Evolutionary conservation across 768 basidiomycete genomes (phyloP).

Genomic region (Boletus rufocinnamomeus): DNA sequence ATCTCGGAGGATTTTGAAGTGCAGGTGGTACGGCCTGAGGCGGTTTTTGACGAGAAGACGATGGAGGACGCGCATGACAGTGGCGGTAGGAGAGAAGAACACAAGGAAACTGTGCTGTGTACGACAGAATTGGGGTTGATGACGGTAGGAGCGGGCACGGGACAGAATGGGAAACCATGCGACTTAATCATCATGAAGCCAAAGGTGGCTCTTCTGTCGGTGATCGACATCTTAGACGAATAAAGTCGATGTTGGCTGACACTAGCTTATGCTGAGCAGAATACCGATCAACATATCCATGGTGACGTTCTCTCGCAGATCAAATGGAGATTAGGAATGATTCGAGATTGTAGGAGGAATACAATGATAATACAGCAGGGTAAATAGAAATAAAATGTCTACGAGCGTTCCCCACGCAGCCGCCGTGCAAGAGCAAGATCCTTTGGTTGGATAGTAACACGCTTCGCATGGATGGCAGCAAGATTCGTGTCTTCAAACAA

Average conservation of each 20-base stretch:
- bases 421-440: constrained; percentile 81
- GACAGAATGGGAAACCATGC: constrained; percentile 17
- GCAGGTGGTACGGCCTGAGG: constrained; percentile 13
- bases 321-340: too few relatives aligned
- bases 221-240: constrained; percentile 22
- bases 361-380: too few relatives aligned
- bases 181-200: constrained; percentile 33
- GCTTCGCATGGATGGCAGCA: constrained; percentile 85
- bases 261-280: too few relatives aligned
- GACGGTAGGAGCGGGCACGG: constrained; percentile 10
- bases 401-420: constrained; percentile 30
- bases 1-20: constrained; percentile 32
- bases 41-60: constrained; percentile 9
- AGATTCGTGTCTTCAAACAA: constrained; percentile 82
- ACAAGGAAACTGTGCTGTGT: constrained; percentile 27
- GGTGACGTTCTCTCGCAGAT: too few relatives aligned
- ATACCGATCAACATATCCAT: too few relatives aligned
- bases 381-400: too few relatives aligned
- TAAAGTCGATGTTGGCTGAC: too few relatives aligned
- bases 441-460: constrained; percentile 84
- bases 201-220: constrained; percentile 36
- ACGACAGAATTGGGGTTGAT: constrained; percentile 37
- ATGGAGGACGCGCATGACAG: constrained; percentile 32
- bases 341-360: too few relatives aligned
- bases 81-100: constrained; percentile 5